Base-by-base conservation (phyloP, 176 grass and related monocot species). In the Oryza coarctata region DNA sequence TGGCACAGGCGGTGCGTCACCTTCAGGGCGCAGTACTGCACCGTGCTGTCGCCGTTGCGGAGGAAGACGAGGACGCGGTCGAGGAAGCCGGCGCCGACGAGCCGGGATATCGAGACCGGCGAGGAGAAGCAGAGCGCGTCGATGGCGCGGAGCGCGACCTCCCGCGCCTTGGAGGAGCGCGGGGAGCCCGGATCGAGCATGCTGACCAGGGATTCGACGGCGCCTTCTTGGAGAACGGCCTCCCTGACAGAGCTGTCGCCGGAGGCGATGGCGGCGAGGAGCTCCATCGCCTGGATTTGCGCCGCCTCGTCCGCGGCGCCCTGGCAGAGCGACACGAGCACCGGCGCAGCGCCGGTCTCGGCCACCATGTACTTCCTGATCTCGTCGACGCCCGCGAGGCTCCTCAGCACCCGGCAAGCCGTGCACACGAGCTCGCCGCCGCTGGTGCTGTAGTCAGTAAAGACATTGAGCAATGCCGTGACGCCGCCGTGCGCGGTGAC, bases 401-500 rank as follows among this genome's bases (percentile, higher is more conserved):
- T 94, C 80, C 85, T 82, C 39, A 99, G 83, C 50, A 96, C 91
- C 17, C 88, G 73, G 70, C 91, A 94, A 3, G 93, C 89, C 30
- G 86, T 74, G 29, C 77, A 81, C 31, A 82, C 82, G 29, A 99
- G 67, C 35, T 94, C 93, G 11, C 52, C 63, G 39, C 39, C 52
- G 82, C 86, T 76, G 0, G 28, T 6, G 20, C 38, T 30, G 72
- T 45, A 20, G 79, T 91, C 87, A 22, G 78, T 10, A 70, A 89
- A 99, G 27, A 82, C 83, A 65, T 82, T 88, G 57, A 99, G 89
- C 43, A 99, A 61, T 5, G 86, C 74, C 15, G 85, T 75, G 52
- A 99, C 91, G 65, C 97, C 97, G 18, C 93, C 93, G 32, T 99
- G 96, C 30, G 97, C 97, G 14, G 90, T 88, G 28, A 99, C 91